A percentile compares a stretch with the other conserved stretches of the same genome.
phyloP scores from a whole-genome alignment of 2,329 filamentous ascomycete genomes.

The Lachnellula arida region DNA sequence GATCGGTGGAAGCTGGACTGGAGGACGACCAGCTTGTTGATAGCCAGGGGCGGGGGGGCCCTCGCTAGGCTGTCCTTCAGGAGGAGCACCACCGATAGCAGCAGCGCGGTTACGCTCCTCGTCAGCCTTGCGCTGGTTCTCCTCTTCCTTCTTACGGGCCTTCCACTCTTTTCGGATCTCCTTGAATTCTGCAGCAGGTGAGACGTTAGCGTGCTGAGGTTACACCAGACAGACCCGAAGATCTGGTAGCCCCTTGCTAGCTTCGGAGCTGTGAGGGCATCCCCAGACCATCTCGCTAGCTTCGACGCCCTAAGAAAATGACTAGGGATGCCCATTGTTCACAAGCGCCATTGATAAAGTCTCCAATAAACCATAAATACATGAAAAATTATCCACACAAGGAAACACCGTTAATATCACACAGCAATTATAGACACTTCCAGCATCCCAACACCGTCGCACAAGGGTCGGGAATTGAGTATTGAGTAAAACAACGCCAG shows the following conservation, averaged over 20 bases:
- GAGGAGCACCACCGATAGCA: conserved; percentile 38
- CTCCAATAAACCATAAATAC: not conserved
- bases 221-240: conserved; percentile 27
- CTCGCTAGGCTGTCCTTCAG: conserved; percentile 52
- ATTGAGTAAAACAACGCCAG: not conserved
- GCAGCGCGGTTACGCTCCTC: conserved; percentile 75
- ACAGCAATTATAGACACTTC: not conserved
- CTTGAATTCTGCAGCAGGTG: conserved; percentile 74
- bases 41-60: conserved; percentile 45
- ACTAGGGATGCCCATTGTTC: conserved; percentile 7
- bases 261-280: conserved; percentile 33
- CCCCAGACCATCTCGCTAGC: conserved; percentile 46
- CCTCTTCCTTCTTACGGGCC: conserved; percentile 98
- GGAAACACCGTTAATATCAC: not conserved
- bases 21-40: conserved; percentile 47
- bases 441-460: not conserved
- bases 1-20: conserved; percentile 68
- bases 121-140: conserved; percentile 80
- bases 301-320: conserved; percentile 39
- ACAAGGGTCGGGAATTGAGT: not conserved
- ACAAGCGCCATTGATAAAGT: not conserved
- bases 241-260: conserved; percentile 39
- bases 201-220: conserved; percentile 25
- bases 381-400: not conserved
- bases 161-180: conserved; percentile 99